A percentile compares a stretch with the other conserved stretches of the same genome.
Conservation (phyloP, 1,139 yeast species). For the Lodderomyces oxycetoniae region DNA sequence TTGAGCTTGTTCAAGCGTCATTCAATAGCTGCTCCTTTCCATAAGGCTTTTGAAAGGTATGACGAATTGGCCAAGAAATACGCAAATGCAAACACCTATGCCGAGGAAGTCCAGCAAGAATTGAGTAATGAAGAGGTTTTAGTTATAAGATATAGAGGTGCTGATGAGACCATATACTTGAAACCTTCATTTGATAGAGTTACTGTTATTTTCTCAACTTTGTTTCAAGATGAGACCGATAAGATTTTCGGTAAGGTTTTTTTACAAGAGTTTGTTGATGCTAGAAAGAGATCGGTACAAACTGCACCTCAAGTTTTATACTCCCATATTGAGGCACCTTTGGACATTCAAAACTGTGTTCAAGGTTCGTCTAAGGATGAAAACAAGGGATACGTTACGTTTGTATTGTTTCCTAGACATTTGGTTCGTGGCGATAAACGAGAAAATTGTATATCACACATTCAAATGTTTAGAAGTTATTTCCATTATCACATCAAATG, state of each 20-base stretch:
- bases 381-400: slow-evolving; percentile 68
- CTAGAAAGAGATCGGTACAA: slow-evolving; percentile 92
- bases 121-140: slow-evolving; percentile 55
- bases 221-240: slow-evolving; percentile 96
- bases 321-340: slow-evolving; percentile 87
- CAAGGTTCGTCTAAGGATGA: slow-evolving; percentile 30
- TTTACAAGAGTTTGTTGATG: slow-evolving; percentile 93
- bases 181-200: slow-evolving; percentile 94
- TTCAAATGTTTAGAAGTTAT: slow-evolving; percentile 88
- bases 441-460: slow-evolving; percentile 82
- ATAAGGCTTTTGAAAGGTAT: slow-evolving; percentile 75
- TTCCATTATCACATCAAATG: slow-evolving; percentile 98
- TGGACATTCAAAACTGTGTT: slow-evolving; percentile 59
- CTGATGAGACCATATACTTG: slow-evolving; percentile 81
- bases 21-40: slow-evolving; percentile 90
- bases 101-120: slow-evolving; percentile 49
- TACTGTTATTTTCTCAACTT: slow-evolving; percentile 90
- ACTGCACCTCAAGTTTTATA: slow-evolving; percentile 97
- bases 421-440: slow-evolving; percentile 65
- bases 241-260: slow-evolving; percentile 92
- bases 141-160: slow-evolving; percentile 80
- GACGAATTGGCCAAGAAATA: slow-evolving; percentile 60
- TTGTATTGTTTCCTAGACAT: slow-evolving; percentile 73
- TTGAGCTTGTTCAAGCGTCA: slow-evolving; percentile 77
- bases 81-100: slow-evolving; percentile 42